Evolutionary conservation across 2,329 filamentous ascomycete genomes (phyloP).

Genomic region (Fusarium paranaense): DNA sequence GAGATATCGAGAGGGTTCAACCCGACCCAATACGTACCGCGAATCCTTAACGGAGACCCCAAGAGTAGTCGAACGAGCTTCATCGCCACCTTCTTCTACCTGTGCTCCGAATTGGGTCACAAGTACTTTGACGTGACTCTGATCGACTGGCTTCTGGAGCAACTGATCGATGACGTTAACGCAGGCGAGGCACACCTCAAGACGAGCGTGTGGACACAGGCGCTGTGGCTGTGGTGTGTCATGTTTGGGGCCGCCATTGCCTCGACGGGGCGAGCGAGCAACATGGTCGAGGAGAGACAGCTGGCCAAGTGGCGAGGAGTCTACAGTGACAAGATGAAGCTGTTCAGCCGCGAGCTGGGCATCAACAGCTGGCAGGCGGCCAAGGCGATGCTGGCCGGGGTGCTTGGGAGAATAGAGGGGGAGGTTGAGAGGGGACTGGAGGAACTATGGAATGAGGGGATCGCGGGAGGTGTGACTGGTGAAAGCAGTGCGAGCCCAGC

Average conservation of each 20-base stretch:
- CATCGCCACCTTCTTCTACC: conserved; percentile 61
- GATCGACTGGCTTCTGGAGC: conserved; percentile 59
- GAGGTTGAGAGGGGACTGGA: conserved; percentile 54
- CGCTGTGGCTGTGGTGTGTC: conserved; percentile 60
- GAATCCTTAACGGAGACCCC: conserved; percentile 50
- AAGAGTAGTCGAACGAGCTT: conserved; percentile 58
- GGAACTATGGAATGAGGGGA: conserved; percentile 56
- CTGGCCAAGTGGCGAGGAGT: conserved; percentile 52
- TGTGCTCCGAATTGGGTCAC: conserved; percentile 58
- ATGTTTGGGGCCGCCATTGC: conserved; percentile 59
- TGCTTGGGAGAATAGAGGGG: conserved; percentile 55
- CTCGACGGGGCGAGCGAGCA: conserved; percentile 51
- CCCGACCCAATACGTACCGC: conserved; percentile 48
- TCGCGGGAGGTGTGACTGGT: conserved; percentile 30
- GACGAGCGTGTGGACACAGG: conserved; percentile 55
- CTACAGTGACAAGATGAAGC: conserved; percentile 56
- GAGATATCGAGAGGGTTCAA: conserved; percentile 51
- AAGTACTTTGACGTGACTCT: conserved; percentile 56
- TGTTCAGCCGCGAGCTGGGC: conserved; percentile 53
- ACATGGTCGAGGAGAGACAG: conserved; percentile 51
- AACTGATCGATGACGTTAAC: conserved; percentile 58
- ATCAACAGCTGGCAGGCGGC: conserved; percentile 55
- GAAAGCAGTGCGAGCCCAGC: conserved; percentile 35
- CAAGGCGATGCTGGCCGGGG: conserved; percentile 50
- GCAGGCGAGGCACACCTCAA: conserved; percentile 54